phyloP scores from a whole-genome alignment of 2,329 filamentous ascomycete species.

The Venturia effusa region DNA sequence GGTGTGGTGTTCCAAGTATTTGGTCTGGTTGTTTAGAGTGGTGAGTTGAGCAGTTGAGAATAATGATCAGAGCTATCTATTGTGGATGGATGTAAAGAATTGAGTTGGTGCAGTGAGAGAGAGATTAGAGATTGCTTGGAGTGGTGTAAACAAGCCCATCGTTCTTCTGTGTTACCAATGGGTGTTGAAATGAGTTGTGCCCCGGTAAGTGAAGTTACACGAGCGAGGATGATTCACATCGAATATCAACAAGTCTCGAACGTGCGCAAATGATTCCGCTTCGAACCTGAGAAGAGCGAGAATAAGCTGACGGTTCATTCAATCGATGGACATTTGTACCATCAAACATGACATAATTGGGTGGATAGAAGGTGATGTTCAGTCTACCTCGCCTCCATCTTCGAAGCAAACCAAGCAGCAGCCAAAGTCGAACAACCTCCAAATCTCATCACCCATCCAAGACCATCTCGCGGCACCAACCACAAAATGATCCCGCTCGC shows the following conservation, averaged over 20 bases:
- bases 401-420: conserved; percentile 2
- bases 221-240: background rate
- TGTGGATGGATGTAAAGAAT: background rate
- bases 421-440: conserved; percentile 1
- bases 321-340: background rate
- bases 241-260: background rate
- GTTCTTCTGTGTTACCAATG: background rate
- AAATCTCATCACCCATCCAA: conserved; percentile 11
- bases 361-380: background rate
- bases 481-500: conserved; percentile 7
- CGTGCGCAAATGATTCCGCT: background rate
- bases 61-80: background rate
- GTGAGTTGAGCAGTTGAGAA: background rate
- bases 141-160: background rate
- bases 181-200: background rate
- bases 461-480: conserved; percentile 4
- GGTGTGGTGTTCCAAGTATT: background rate
- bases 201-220: background rate
- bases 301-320: background rate
- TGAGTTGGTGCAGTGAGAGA: background rate
- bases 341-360: background rate
- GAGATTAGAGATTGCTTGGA: background rate
- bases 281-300: background rate
- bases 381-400: conserved; percentile 4
- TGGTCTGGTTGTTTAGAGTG: background rate